Evolutionary conservation across 495 filamentous ascomycete genomes (phyloP).

Genomic region (Xanthoparmelia taractica): DNA sequence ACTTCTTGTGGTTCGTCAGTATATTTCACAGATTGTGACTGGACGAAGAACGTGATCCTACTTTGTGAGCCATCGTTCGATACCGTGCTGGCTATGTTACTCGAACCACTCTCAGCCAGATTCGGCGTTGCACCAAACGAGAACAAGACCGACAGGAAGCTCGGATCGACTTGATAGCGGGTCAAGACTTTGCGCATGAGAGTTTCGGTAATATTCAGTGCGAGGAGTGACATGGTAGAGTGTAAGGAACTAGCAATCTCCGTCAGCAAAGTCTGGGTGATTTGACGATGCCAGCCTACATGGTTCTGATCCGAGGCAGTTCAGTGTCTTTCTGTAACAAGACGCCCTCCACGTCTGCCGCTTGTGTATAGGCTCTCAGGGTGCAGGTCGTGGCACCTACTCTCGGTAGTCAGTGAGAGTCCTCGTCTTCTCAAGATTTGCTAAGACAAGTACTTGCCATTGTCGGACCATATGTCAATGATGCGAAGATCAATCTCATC

Average conservation of each 20-base stretch:
- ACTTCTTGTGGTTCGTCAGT: slow-evolving; percentile 11
- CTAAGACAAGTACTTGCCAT: not conserved
- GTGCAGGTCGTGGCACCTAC: not conserved
- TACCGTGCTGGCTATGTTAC: slow-evolving; percentile 7
- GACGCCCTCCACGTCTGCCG: slow-evolving; percentile 12
- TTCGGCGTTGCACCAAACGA: slow-evolving; percentile 19
- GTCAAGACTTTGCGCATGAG: slow-evolving; percentile 22
- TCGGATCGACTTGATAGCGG: slow-evolving; percentile 15
- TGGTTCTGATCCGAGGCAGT: slow-evolving; percentile 7
- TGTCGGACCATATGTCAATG: slow-evolving; percentile 4
- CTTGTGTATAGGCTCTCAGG: not conserved
- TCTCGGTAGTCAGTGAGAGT: not conserved
- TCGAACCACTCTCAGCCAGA: slow-evolving; percentile 18
- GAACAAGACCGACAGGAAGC: slow-evolving; percentile 20
- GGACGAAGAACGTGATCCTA: not conserved
- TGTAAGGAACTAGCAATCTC: slow-evolving; percentile 11
- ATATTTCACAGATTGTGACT: not conserved
- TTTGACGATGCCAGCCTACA: not conserved
- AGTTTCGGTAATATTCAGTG: slow-evolving; percentile 13
- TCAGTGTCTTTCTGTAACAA: not conserved
- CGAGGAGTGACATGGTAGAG: not conserved
- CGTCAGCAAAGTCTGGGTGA: not conserved
- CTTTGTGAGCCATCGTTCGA: slow-evolving; percentile 15
- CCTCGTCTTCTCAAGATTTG: not conserved
- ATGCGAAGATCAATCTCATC: slow-evolving; percentile 7